A percentile compares a stretch with the other conserved stretches of the same genome.
Conservation (phyloP, 768 basidiomycete species). For the Cystoderma amianthinum region DNA sequence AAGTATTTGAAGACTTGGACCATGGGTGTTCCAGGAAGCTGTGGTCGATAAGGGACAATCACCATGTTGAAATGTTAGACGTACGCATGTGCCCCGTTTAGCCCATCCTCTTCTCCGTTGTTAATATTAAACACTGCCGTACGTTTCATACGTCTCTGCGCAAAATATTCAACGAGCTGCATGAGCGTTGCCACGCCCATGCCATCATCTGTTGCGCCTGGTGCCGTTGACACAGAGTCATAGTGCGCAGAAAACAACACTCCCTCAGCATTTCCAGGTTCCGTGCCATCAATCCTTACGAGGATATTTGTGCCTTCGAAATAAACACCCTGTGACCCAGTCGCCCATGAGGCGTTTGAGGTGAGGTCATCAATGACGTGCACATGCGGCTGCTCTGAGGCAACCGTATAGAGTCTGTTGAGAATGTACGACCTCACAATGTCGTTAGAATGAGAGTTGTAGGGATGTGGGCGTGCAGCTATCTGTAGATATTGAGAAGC, state of each 20-base stretch:
- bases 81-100: slow-evolving; percentile 67
- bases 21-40: slow-evolving; percentile 74
- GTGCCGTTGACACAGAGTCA: slow-evolving; percentile 72
- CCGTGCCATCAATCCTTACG: slow-evolving; percentile 53
- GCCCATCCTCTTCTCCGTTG: slow-evolving; percentile 76
- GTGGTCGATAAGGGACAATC: neutral
- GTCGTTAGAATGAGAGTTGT: slow-evolving; percentile 74
- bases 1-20: slow-evolving; percentile 56
- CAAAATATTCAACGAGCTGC: slow-evolving; percentile 54
- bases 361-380: slow-evolving; percentile 24
- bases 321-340: slow-evolving; percentile 27
- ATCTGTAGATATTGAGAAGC: slow-evolving; percentile 30
- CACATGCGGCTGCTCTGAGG: slow-evolving; percentile 34
- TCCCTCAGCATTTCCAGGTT: slow-evolving; percentile 24
- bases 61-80: slow-evolving; percentile 3
- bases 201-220: slow-evolving; percentile 74
- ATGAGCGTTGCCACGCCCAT: slow-evolving; percentile 65
- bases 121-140: slow-evolving; percentile 82
- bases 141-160: slow-evolving; percentile 38
- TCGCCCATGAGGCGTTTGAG: slow-evolving; percentile 44
- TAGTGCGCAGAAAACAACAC: slow-evolving; percentile 79
- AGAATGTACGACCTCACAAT: slow-evolving; percentile 55
- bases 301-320: slow-evolving; percentile 67
- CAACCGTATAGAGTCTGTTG: slow-evolving; percentile 40
- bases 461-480: slow-evolving; percentile 66